Evolutionary conservation across 805 yeast species (phyloP), one percentile per base, ranked within the genome.

Genomic region (Lipomyces kockii): DNA sequence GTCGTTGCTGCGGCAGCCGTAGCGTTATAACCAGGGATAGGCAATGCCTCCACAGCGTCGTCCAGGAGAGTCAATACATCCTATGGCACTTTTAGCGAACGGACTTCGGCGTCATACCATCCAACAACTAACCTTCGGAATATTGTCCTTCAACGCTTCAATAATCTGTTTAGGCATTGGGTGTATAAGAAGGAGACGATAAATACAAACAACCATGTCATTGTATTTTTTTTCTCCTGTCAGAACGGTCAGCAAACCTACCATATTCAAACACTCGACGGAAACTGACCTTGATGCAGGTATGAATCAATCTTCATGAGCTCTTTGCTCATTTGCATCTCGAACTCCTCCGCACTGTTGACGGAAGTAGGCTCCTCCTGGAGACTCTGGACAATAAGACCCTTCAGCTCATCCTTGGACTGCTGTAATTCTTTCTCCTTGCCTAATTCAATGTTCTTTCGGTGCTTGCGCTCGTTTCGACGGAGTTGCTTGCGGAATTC

Each of bases 401-500:
- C 81, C 77, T 87, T 87, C 66, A 92, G 83, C 34, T 83, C 81
- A 68, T 84, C 85, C 73, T 89, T 81, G 68, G 73, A 72, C 77
- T 86, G 87, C 75, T 85, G 84, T 70, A 85, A 86, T 61, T 84
- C 85, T 73, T 82, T 82, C 73, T 85, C 83, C 66, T 86, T 85
- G 71, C 81, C 79, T 76, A 87, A 87, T 69, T 83, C 83, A 73
- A 68, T 35, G 20, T 60, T 53, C 61, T 72, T 73, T 57, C 68
- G 65, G 60, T 89, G 90, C 74, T 85, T 83, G 75, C 84, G 85
- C 66, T 87, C 84, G 76, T 85, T 84, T 78, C 86, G 87, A 76
- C 86, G 86, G 75, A 95, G 84, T 58, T 85, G 78, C 75, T 85
- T 87, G 83, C 99, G 90, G 84, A 95, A 96, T 66, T 86, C 90